phyloP scores from a whole-genome alignment of 1,139 yeast species.

The Protomyces lactucae-debilis region DNA sequence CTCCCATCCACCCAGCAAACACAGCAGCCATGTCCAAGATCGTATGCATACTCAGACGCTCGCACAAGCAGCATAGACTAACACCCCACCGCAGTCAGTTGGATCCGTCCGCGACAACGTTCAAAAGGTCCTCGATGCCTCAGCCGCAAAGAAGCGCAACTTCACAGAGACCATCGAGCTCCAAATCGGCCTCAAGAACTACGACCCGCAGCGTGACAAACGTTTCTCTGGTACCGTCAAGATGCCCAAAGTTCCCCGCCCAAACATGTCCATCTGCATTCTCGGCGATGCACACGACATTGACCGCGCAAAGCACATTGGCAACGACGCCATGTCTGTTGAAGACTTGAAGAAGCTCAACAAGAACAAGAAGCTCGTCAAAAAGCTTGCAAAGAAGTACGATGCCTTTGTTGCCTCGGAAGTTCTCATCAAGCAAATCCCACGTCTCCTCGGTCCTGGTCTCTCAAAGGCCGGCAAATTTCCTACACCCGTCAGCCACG shows the following conservation, averaged over 20 bases:
- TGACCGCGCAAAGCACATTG: constrained; percentile 99
- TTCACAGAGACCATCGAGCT: constrained; percentile 99
- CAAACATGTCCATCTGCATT: constrained; percentile 99
- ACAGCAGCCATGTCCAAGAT: background rate
- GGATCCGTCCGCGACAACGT: constrained; percentile 83
- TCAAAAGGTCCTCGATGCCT: constrained; percentile 82
- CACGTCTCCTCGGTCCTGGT: constrained; percentile 99
- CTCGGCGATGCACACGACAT: constrained; percentile 99
- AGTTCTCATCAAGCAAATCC: constrained; percentile 98
- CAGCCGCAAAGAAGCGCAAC: constrained; percentile 99
- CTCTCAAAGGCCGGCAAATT: constrained; percentile 99
- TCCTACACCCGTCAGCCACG: constrained; percentile 99
- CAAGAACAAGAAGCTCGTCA: constrained; percentile 99
- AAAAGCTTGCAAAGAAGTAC: constrained; percentile 99
- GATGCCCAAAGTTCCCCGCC: constrained; percentile 99
- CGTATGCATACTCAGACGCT: background rate
- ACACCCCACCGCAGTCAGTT: constrained; percentile 4
- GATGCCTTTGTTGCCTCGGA: constrained; percentile 99
- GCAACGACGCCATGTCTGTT: constrained; percentile 99
- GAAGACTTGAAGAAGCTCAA: constrained; percentile 99
- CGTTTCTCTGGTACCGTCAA: constrained; percentile 99
- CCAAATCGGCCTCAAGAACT: constrained; percentile 99
- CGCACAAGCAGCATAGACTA: background rate
- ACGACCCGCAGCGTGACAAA: constrained; percentile 99
- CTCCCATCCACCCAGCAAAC: background rate